Conservation (phyloP, 2,329 filamentous ascomycete genomes). For the Atkinsonella texensis region DNA sequence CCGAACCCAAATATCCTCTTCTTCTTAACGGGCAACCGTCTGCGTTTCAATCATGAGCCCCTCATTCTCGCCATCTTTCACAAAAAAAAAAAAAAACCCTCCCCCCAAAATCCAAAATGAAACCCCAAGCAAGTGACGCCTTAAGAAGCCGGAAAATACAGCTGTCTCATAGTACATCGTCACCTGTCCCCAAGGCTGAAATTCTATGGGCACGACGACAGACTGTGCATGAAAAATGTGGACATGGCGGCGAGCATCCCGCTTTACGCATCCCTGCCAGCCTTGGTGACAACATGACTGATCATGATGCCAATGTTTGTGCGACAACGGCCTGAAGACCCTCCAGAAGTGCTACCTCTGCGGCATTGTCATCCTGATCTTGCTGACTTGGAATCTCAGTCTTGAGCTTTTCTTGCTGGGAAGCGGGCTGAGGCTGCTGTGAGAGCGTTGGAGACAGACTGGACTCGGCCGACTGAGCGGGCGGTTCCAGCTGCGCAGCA, state of each 20-base stretch:
- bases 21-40: no score
- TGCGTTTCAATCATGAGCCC: no score
- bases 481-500: background rate
- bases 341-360: slow-evolving; percentile 22
- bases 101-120: background rate
- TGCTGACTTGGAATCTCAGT: slow-evolving; percentile 11
- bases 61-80: background rate
- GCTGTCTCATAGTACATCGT: no score
- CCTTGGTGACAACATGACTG: background rate
- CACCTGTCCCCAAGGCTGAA: no score
- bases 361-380: slow-evolving; percentile 19
- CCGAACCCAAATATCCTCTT: background rate
- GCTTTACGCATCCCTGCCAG: background rate
- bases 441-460: background rate
- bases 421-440: slow-evolving; percentile 5
- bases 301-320: slow-evolving; percentile 11
- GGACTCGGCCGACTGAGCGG: background rate
- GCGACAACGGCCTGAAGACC: slow-evolving; percentile 24
- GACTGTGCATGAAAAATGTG: background rate
- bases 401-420: slow-evolving; percentile 13
- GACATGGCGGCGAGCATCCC: background rate
- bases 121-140: no score
- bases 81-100: no score
- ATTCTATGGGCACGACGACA: background rate
- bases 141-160: no score